Conservation (phyloP, 371 early-diverging fungal genomes). For the Coemansia sp. region DNA sequence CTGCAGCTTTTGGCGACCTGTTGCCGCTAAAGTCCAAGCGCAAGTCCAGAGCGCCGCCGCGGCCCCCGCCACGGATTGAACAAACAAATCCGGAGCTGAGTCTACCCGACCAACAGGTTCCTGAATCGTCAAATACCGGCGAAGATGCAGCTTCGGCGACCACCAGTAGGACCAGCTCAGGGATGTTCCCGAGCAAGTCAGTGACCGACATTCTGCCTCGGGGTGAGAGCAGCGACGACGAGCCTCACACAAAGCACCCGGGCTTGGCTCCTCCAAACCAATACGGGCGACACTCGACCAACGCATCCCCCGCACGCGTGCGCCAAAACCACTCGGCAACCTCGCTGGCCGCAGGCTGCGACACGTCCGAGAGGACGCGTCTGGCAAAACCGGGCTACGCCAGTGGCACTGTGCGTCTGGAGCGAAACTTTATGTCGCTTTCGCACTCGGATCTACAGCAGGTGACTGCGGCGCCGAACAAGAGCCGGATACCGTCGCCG, state of each 20-base stretch:
- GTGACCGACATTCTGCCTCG: conserved; percentile 14
- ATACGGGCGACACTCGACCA: conserved; percentile 5
- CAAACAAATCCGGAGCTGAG: background rate
- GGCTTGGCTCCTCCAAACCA: background rate
- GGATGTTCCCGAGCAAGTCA: conserved; percentile 38
- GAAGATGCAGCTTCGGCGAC: conserved; percentile 8
- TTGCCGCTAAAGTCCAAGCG: conserved; percentile 31
- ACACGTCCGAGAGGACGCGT: background rate
- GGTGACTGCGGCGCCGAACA: background rate
- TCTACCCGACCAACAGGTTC: background rate
- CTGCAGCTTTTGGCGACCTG: conserved; percentile 39
- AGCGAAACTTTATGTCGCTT: conserved; percentile 28
- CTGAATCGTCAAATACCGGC: background rate
- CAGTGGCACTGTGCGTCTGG: conserved; percentile 11
- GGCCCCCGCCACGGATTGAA: background rate
- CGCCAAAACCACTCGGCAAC: conserved; percentile 3
- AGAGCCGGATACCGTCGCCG: conserved; percentile 24
- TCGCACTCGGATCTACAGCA: conserved; percentile 46
- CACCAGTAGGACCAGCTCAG: conserved; percentile 45
- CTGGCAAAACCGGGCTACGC: background rate
- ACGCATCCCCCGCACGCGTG: conserved; percentile 14
- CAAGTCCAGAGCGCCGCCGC: background rate
- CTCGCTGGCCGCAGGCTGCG: background rate
- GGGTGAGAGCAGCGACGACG: conserved; percentile 32
- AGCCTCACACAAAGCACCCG: conserved; percentile 5